Base-by-base conservation (phyloP, 1,284 basidiomycete species). In the Prillingera fragicola region DNA sequence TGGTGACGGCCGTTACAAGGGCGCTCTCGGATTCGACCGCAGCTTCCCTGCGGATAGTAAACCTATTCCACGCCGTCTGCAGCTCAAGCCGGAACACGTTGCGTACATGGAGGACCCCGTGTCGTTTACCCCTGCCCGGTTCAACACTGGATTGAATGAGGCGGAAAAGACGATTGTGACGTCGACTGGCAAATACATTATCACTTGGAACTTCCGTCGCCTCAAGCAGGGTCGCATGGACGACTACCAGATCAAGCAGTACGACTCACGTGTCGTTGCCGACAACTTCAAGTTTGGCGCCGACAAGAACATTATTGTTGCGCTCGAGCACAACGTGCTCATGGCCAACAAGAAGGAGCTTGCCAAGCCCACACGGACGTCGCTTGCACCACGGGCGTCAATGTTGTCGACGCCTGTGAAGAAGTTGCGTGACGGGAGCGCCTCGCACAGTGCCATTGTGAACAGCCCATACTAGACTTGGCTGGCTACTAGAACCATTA, bases 151-250 rank as follows among this genome's bases (percentile, higher is more conserved):
- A 14, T 77, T 85, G 62, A 85, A 83, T 17, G 80, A 85, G 57
- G 80, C 84, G 41, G 94, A 98, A 74, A 94, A 89, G 64, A 88
- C 88, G 6, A 98, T 98, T 55, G 85, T 98, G 43, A 98, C 95
- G 0, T 90, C 89, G 8, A 94, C 87, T 0, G 95, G 94, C n/a
- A 82, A 85, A 57, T 98, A 84, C 63, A 86, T 98, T 53, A 80
- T 96, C 57, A 89, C 85, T 6, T 94, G 89, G 92, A 91, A 97
- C 78, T 94, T 98, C 70, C 80, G 79, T 35, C 88, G 91, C 58
- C 87, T 97, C 58, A 96, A 94, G 78, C 84, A 85, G 69, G 92
- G 92, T 43, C 80, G 81, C 40, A 76, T 85, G 33, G 87, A 92
- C 69, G 85, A 85, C 65, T 97, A 97, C 65, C 88, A 94, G 62